These are phyloP conservation scores for Tagetes patula DNA, from an alignment of 129 eudicot species.

Conservation along the genomic window DNA sequence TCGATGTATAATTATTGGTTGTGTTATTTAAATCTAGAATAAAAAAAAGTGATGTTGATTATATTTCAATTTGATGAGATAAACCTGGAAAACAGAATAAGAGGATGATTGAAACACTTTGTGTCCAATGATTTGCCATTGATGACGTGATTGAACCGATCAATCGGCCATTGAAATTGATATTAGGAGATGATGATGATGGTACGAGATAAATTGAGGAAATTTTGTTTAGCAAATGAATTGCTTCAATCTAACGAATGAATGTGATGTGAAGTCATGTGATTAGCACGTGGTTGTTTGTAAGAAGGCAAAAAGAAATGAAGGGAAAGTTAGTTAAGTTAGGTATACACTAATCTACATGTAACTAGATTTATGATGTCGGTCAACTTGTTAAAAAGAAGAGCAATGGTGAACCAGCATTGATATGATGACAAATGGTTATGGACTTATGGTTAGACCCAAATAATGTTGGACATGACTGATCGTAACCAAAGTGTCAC, in stretches of 20 bases:
- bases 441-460: no score
- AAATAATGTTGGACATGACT: no score
- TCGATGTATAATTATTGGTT: neutral
- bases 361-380: no score
- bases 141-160: conserved; percentile 19
- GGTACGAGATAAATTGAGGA: neutral
- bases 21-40: neutral
- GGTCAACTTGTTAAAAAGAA: no score
- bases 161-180: conserved; percentile 20
- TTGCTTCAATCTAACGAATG: conserved; percentile 10
- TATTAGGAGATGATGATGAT: neutral
- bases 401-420: no score
- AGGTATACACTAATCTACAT: neutral
- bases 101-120: conserved; percentile 40
- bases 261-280: neutral
- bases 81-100: conserved; percentile 59
- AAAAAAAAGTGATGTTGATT: neutral
- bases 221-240: neutral
- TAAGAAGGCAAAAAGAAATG: neutral
- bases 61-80: neutral
- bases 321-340: neutral
- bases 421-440: no score
- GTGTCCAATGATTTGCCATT: conserved; percentile 39
- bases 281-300: neutral
- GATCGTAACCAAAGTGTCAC: no score